phyloP scores from a whole-genome alignment of 2,329 filamentous ascomycete genomes.

The Zelopaecilomyces penicillatus region DNA sequence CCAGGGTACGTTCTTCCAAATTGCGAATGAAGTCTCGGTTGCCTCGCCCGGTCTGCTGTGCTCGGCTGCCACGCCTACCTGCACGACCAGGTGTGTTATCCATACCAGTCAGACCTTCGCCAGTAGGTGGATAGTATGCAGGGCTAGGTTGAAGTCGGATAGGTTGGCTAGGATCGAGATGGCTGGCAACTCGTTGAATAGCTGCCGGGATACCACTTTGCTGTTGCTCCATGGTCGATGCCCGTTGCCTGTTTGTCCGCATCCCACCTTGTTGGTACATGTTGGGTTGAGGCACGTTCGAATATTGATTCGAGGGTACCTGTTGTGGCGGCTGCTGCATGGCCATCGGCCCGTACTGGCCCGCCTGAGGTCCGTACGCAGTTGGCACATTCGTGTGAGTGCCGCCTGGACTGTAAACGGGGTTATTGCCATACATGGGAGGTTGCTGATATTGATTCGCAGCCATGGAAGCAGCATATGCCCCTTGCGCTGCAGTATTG shows the following conservation, averaged over 20 bases:
- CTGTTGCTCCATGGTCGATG: constrained; percentile 93
- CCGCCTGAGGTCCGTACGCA: constrained; percentile 65
- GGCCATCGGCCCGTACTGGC: constrained; percentile 64
- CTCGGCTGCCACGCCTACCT: constrained; percentile 68
- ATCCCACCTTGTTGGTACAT: constrained; percentile 58
- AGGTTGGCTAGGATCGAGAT: constrained; percentile 87
- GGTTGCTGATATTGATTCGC: constrained; percentile 44
- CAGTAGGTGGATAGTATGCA: constrained; percentile 90
- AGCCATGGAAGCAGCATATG: constrained; percentile 46
- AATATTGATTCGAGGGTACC: constrained; percentile 58
- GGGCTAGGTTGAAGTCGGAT: constrained; percentile 92
- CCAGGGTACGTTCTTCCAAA: constrained; percentile 85
- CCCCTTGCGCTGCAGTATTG: constrained; percentile 57
- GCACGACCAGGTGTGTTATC: constrained; percentile 49
- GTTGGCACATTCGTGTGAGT: constrained; percentile 48
- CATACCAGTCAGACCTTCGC: constrained; percentile 66
- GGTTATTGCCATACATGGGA: constrained; percentile 74
- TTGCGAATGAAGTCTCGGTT: constrained; percentile 91
- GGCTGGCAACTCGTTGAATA: constrained; percentile 90
- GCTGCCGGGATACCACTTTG: constrained; percentile 86
- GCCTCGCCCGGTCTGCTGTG: constrained; percentile 48
- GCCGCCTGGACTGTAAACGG: constrained; percentile 62
- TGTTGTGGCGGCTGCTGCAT: constrained; percentile 61
- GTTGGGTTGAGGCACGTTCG: constrained; percentile 38
- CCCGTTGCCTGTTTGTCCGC: constrained; percentile 75